Base-by-base conservation (phyloP, 305 asterid genomes). In the Plantago rigida region DNA sequence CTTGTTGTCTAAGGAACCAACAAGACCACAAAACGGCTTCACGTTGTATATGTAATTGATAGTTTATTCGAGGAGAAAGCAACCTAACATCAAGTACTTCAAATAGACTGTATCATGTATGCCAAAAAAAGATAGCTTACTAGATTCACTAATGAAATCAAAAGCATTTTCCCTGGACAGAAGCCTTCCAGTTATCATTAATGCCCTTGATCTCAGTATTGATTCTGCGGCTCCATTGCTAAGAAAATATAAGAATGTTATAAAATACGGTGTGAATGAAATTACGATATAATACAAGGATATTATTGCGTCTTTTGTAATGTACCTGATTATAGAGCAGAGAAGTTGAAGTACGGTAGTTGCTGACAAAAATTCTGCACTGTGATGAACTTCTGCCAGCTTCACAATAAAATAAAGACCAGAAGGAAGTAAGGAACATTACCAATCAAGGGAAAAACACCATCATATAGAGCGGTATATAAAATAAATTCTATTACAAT, bases 111-210 rank as follows among this genome's bases (percentile, higher is more conserved):
- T 12, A 46, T 46, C 13, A 4, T 3, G 50, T 47, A 47, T 29
- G 34, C 34, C 34, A 29, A 4, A 60, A 56, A 62, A 54, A 51
- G 26, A 17, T 53, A 70, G 76, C 87, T 78, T 77, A 87, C 97
- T 78, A 48, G 84, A 75, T 77, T 81, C 94, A 45, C 84, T 86
- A 11, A 86, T 71, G 65, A 79, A 81, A 61, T 74, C 71, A 73
- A 84, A 84, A 41, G 87, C 89, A 71, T 82, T 84, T 69, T 83
- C 94, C 71, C 74, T 84, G 60, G 95, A 86, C 70, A 91, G 78
- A 71, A 91, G 80, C 82, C 98, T 86, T 64, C 98, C 98, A 58
- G 85, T 76, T 75, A 86, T 84, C 90, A 79, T 74, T 94, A 88
- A 81, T 59, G 96, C 86, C 78, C 98, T 84, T 56, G 96, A 86